Conservation (phyloP, 1,284 basidiomycete genomes). For the Earliella scabrosa region DNA sequence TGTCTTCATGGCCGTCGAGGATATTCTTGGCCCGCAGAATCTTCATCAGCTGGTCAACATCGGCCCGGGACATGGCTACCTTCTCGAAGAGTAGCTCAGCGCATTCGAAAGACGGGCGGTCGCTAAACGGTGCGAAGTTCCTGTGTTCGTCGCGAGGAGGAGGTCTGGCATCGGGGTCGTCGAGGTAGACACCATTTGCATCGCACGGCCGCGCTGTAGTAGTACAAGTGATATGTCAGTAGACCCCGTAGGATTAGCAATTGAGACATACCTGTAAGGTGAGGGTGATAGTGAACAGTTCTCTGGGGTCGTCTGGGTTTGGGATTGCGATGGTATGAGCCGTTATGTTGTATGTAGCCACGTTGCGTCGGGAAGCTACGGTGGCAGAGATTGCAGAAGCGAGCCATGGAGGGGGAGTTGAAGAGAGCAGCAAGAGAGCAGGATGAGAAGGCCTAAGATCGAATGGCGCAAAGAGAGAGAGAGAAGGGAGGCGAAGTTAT, state of each 20-base stretch:
- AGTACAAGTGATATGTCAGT: background rate
- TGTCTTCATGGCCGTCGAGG: background rate
- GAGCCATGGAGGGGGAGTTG: too few species aligned
- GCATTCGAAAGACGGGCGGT: conserved; percentile 8
- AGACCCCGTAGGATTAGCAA: too few species aligned
- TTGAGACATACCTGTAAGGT: background rate
- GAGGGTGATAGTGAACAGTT: background rate
- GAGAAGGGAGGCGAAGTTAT: too few species aligned
- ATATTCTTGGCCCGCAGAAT: background rate
- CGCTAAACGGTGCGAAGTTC: conserved; percentile 12
- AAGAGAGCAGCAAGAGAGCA: too few species aligned
- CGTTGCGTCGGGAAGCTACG: too few species aligned
- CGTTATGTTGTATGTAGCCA: too few species aligned
- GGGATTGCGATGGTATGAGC: too few species aligned
- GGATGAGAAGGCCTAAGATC: too few species aligned
- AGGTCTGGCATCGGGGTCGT: background rate
- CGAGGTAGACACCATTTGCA: conserved; percentile 3
- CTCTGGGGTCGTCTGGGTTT: too few species aligned
- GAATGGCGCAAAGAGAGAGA: too few species aligned
- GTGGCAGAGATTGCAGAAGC: too few species aligned
- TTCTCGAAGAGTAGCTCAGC: conserved; percentile 15
- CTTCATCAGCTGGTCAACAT: conserved; percentile 13
- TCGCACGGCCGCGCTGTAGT: conserved; percentile 12
- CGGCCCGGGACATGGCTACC: background rate
- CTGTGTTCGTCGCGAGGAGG: background rate